phyloP scores from a whole-genome alignment of 129 eudicot species.

The Chrysanthemum lavandulifolium region DNA sequence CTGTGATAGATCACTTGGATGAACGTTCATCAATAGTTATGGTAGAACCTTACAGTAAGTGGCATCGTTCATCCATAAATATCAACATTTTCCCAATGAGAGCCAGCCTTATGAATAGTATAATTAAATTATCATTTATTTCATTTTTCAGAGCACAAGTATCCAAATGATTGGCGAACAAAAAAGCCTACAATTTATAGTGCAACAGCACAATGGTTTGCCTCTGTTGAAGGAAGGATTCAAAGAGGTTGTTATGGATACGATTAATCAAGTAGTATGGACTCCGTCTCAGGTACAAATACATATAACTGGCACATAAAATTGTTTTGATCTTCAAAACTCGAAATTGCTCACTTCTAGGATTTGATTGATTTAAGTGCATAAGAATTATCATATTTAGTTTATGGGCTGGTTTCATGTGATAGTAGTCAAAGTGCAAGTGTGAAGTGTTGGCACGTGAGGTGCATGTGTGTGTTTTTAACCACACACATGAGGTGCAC shows the following conservation, averaged over 20 bases:
- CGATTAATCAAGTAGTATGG: constrained; percentile 82
- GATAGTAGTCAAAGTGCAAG: no score
- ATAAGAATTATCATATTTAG: background rate
- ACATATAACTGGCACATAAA: background rate
- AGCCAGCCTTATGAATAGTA: background rate
- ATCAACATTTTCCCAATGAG: no score
- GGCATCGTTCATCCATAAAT: no score
- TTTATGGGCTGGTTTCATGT: background rate
- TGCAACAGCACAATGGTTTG: constrained; percentile 99
- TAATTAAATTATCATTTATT: background rate
- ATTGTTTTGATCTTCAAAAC: background rate
- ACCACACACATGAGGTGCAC: no score
- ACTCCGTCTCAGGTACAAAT: constrained; percentile 77
- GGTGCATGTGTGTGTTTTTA: no score
- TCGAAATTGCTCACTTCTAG: background rate
- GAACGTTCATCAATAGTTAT: no score
- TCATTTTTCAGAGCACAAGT: constrained; percentile 69
- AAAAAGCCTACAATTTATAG: constrained; percentile 98
- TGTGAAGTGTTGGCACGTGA: no score
- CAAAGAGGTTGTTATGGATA: constrained; percentile 77
- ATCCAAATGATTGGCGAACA: constrained; percentile 99
- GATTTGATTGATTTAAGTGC: background rate
- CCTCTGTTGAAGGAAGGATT: constrained; percentile 93
- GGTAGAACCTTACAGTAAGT: no score
- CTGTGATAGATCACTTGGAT: no score